These are phyloP conservation scores for Amylocarpus encephaloides DNA, from an alignment of 2,329 filamentous ascomycete genomes.

Conservation along the genomic window DNA sequence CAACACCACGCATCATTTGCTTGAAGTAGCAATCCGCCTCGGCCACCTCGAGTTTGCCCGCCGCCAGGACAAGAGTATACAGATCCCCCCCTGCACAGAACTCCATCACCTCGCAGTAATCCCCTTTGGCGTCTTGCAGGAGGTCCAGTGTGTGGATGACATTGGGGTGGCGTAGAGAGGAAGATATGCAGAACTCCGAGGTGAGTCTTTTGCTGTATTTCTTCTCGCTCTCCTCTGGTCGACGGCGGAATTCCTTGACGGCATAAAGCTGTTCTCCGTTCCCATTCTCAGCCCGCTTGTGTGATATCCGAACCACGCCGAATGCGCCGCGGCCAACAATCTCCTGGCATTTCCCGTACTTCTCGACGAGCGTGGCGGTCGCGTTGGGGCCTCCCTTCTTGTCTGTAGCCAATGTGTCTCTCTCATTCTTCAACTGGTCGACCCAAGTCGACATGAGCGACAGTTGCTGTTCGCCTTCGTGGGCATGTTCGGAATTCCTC, in stretches of 20 bases:
- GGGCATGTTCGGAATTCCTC: constrained; percentile 57
- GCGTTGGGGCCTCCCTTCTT: constrained; percentile 71
- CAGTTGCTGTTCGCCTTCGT: constrained; percentile 67
- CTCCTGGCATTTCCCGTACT: constrained; percentile 98
- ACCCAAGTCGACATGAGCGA: constrained; percentile 96
- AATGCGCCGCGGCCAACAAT: constrained; percentile 94
- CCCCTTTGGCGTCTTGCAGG: constrained; percentile 90
- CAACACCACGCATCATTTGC: constrained; percentile 96
- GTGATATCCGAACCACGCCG: constrained; percentile 93
- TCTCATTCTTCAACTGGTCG: constrained; percentile 83
- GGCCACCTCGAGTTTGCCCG: constrained; percentile 81
- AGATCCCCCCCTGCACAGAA: constrained; percentile 95
- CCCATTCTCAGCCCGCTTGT: constrained; percentile 83
- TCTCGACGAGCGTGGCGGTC: constrained; percentile 78
- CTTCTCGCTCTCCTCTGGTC: constrained; percentile 90
- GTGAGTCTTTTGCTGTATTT: constrained; percentile 97
- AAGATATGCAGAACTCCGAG: constrained; percentile 97
- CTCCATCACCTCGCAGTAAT: constrained; percentile 99
- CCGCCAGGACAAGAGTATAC: constrained; percentile 86
- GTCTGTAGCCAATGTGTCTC: constrained; percentile 67
- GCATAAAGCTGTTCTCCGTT: constrained; percentile 85
- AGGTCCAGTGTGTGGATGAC: constrained; percentile 97
- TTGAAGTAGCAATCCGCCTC: constrained; percentile 99
- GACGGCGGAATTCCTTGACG: constrained; percentile 94
- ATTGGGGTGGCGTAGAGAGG: constrained; percentile 91